Evolutionary conservation across 805 yeast species (phyloP), one percentile per base, ranked within the genome.

Genomic region (Candida gorgasii): DNA sequence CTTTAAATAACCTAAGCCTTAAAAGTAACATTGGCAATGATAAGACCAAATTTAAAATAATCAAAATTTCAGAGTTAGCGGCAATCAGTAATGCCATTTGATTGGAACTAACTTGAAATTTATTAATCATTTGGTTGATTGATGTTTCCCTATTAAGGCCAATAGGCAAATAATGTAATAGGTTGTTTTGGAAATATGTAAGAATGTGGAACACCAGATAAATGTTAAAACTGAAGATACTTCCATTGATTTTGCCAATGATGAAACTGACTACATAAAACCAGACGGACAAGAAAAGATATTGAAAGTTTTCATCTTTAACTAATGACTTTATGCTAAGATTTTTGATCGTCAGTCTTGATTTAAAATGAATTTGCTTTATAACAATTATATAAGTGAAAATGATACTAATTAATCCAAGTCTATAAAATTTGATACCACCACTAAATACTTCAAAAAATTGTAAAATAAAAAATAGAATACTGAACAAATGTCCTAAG

Each of bases 371-470:
- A 29, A 79, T 72, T 55, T 82, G 86, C 53, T 79, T 74, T 23
- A 84, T 59, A 8, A 83, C 87, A 34, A 84, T 80, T 16, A 72
- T 59, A 54, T 84, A 84, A 0, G 88, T 80, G n/a, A 74, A 51
- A 14, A 82, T 64, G 17, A 81, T 75, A 20, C 81, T 71, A 9
- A 78, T 50, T 29, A 83, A 63, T 0, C 80, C 47, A 31, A 53
- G 51, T 28, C 58, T 49, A 44, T 67, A 68, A 46, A 52, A 63
- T 29, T 47, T 52, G 38, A 55, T 44, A 12, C 48, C 49, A 13
- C 62, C 56, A 17, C 59, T 52, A 41, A 78, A 67, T 6, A 82
- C 71, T 26, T 55, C 65, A 27, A 75, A 40, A 33, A 67, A 59
- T 52, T 66, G 69, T 14, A 62, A 48, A 3, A 62, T 44, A 53